Evolutionary conservation across 2,329 filamentous ascomycete genomes (phyloP), one percentile per base, ranked within the genome.

Genomic region (Nothophaeocryptopus gaeumannii): DNA sequence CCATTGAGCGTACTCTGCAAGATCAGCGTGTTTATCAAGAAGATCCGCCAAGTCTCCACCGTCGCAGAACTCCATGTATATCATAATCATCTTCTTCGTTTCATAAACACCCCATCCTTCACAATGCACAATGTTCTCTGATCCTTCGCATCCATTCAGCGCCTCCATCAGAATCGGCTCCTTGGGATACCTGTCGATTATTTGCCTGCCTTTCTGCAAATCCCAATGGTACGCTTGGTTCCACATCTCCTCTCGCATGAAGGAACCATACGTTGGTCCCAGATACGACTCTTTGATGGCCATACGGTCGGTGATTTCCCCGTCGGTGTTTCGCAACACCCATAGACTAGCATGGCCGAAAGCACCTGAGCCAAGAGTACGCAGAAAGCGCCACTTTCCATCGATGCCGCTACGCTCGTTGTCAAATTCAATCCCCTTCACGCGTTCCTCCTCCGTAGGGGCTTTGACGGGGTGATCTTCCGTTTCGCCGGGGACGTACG

Each of bases 241-340:
- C 46, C 46, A 49, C 8, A 12, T 3, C 8, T 32, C 45, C 20
- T 32, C 20, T 7, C 7, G 20, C 20, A 7, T 7, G 7, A 26
- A 26, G 20, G 7, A 26, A 4, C 20, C 20, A 26, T 26, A 26
- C 4, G 35, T 10, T 30, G 45, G 29, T 7, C 15, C 29, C 7
- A 43, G 34, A 32, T 49, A 49, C 29, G 46, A 31, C 14, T 49
- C 46, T 33, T 49, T 49, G 39, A 49, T 15, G 3, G 35, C 39
- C 8, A 34, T 39, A 20, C 40, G 39, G n/a, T 16, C 39, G n/a
- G 15, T 31, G 11, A 49, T 32, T 3, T 7, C 20, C 9, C 33
- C 39, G 12, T 13, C 14, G 15, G 15, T 36, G 26, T 38, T 38
- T 9, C 26, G 33, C 20, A 26, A 26, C 8, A 13, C 31, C 46